A percentile compares a stretch with the other conserved stretches of the same genome.
Evolutionary conservation across 768 basidiomycete genomes (phyloP).

Genomic region (Amanita polypyramis): DNA sequence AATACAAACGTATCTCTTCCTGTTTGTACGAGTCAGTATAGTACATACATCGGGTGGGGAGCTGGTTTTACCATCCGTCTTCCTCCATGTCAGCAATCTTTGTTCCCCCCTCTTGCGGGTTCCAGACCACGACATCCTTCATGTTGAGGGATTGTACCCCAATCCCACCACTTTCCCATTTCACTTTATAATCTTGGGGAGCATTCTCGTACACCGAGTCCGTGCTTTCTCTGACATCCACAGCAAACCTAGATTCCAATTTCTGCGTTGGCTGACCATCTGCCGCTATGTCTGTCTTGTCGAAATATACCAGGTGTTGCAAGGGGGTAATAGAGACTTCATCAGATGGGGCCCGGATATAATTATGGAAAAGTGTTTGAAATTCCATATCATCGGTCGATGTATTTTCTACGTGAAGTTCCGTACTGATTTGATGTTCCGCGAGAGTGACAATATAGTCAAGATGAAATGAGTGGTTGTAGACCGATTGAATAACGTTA

Average conservation of each 20-base stretch:
- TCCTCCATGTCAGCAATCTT: conserved; percentile 87
- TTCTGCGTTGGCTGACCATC: conserved; percentile 39
- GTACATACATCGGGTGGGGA: neutral
- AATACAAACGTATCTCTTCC: conserved; percentile 82
- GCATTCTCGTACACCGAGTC: conserved; percentile 74
- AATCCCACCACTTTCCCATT: conserved; percentile 49
- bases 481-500: conserved; percentile 43
- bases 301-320: conserved; percentile 55
- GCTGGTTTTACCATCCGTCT: conserved; percentile 60
- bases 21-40: conserved; percentile 16
- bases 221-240: conserved; percentile 58
- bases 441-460: conserved; percentile 74
- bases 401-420: conserved; percentile 73
- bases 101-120: conserved; percentile 67
- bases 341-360: conserved; percentile 59
- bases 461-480: conserved; percentile 59
- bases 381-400: conserved; percentile 58
- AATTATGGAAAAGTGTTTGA: conserved; percentile 91
- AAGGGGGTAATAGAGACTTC: conserved; percentile 55
- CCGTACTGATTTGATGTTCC: conserved; percentile 63
- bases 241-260: conserved; percentile 46
- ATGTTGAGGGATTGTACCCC: conserved; percentile 42
- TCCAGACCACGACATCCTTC: conserved; percentile 90
- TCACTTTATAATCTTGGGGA: conserved; percentile 41
- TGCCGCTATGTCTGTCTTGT: conserved; percentile 65